These are phyloP conservation scores for Pichia sp. DNA, from an alignment of 1,139 yeast genomes.

Conservation along the genomic window DNA sequence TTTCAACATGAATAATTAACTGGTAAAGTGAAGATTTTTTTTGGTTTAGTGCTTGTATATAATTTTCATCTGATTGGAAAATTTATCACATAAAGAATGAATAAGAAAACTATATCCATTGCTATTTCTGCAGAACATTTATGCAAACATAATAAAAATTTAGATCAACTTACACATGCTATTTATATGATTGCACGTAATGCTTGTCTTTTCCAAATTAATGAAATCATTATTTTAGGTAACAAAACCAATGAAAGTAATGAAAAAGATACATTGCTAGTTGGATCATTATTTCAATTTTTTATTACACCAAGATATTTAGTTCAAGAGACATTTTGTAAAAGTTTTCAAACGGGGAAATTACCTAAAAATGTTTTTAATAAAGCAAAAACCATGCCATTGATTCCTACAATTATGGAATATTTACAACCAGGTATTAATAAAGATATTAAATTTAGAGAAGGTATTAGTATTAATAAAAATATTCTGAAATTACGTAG, in stretches of 20 bases:
- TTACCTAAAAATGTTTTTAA: conserved; percentile 42
- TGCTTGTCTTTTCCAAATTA: conserved; percentile 61
- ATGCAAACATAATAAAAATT: conserved; percentile 29
- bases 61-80: too few relatives aligned
- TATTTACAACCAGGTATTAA: conserved; percentile 30
- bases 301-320: conserved; percentile 86
- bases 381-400: conserved; percentile 66
- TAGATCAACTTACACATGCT: conserved; percentile 66
- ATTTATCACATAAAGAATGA: neutral
- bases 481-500: conserved; percentile 34
- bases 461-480: conserved; percentile 67
- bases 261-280: conserved; percentile 36
- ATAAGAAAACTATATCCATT: conserved; percentile 1
- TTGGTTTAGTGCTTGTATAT: too few relatives aligned
- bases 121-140: conserved; percentile 5
- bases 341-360: conserved; percentile 41
- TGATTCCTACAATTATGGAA: conserved; percentile 59
- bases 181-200: conserved; percentile 77
- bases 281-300: conserved; percentile 71
- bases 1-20: too few relatives aligned
- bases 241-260: conserved; percentile 30
- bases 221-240: conserved; percentile 59
- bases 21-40: too few relatives aligned
- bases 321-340: conserved; percentile 35
- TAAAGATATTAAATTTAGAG: conserved; percentile 39